Conservation (phyloP, 2,329 filamentous ascomycete species). For the Fusarium xyrophilum region DNA sequence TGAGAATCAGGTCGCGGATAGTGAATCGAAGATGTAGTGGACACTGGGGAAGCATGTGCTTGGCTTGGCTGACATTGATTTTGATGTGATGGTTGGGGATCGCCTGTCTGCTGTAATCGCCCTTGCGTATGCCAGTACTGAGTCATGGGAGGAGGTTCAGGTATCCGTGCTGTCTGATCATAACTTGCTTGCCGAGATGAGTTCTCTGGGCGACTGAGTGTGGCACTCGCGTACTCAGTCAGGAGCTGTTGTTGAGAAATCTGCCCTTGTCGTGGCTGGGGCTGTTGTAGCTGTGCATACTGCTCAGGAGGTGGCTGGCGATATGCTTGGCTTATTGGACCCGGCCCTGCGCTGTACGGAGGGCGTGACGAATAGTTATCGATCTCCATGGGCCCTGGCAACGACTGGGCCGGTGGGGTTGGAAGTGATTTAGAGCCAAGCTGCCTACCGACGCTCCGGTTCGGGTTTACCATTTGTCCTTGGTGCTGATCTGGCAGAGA, state of each 20-base stretch:
- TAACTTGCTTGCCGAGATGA: not conserved
- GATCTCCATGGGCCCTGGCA: not conserved
- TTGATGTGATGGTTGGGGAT: not conserved
- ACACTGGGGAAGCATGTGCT: not conserved
- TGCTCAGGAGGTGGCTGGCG: not conserved
- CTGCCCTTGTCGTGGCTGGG: not conserved
- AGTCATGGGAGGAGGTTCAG: not conserved
- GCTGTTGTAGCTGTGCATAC: not conserved
- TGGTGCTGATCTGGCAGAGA: not conserved
- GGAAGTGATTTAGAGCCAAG: not conserved
- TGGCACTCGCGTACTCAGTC: not conserved
- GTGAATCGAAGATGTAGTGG: not conserved
- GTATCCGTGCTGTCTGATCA: not conserved
- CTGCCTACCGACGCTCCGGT: not conserved
- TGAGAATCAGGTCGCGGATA: not conserved
- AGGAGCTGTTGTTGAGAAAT: not conserved
- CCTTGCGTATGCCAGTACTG: not conserved
- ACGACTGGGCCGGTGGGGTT: not conserved
- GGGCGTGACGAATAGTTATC: not conserved
- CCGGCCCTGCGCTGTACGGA: not conserved
- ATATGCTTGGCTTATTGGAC: not conserved
- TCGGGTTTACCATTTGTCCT: not conserved
- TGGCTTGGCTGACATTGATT: not conserved
- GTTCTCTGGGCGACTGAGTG: not conserved
- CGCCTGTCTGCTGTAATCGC: not conserved